Base-by-base conservation (phyloP, 345 rosid genomes). In the Eucalyptus urophylla region DNA sequence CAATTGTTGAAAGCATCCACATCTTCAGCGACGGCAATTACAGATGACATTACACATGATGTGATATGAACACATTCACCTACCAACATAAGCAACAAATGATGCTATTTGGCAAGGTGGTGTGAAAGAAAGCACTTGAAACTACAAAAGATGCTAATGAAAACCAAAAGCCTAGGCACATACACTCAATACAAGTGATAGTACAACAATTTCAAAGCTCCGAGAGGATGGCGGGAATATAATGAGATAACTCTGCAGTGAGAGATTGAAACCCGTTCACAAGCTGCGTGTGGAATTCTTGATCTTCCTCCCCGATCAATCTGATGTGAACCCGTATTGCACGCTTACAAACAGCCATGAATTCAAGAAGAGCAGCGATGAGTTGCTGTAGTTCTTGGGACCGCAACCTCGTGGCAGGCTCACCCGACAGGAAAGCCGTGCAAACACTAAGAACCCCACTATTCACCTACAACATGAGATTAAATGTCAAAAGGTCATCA, bases 321-420 rank as follows among this genome's bases (percentile, higher is more conserved):
- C 99, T 94, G 89, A 92, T 94, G 92, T 98, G 99, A 29, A 98
- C 99, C 58, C 99, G 95, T 33, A 98, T 97, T 45, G 99, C 99
- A 53, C 99, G 96, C 93, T 98, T 98, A 90, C 99, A 98, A 86
- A 98, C 99, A 4, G 99, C 99, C 99, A 97, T 98, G 94, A 97
- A 98, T 91, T 97, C 99, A 14, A 96, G 98, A 37, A 97, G 95
- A 21, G 99, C 99, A 3, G 99, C 99, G 22, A 98, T 98, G 14
- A 98, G 98, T 91, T 98, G 99, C 92, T 98, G 99, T 87, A 98
- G 93, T 83, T 98, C 99, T 91, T 98, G 99, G 6, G 97, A 97
- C 33, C 99, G 97, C 91, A 98, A 62, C 90, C 99, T 95, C 11
- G 99, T 97, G 37, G 99, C 99, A 17, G 99, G 99, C 93, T 98